Conservation (phyloP, 192 early-diverging fungal genomes). For the Gigaspora rosea region DNA sequence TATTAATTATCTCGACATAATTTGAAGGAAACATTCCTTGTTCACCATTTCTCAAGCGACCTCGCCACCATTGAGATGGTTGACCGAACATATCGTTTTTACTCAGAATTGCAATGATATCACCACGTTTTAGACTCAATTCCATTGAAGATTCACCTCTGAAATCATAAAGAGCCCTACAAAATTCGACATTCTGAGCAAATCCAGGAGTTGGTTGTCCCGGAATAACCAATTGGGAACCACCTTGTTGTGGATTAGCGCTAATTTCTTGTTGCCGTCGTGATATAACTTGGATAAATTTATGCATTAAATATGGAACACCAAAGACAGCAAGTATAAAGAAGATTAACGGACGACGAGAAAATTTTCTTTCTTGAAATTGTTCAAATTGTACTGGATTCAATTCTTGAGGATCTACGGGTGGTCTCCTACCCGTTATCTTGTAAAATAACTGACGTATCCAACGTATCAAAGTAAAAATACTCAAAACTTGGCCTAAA, state of each 20-base stretch:
- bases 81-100: slow-evolving; percentile 79
- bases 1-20: slow-evolving; percentile 89
- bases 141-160: slow-evolving; percentile 72
- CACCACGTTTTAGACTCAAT: slow-evolving; percentile 81
- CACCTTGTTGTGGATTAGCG: slow-evolving; percentile 36
- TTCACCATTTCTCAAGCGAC: slow-evolving; percentile 74
- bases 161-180: slow-evolving; percentile 89
- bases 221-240: slow-evolving; percentile 19
- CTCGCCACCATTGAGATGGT: slow-evolving; percentile 90
- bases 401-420: slow-evolving; percentile 72
- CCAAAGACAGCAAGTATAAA: slow-evolving; percentile 88
- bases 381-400: slow-evolving; percentile 73
- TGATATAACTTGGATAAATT: slow-evolving; percentile 76
- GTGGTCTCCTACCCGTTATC: slow-evolving; percentile 63
- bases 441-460: slow-evolving; percentile 67
- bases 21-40: slow-evolving; percentile 91
- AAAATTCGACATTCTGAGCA: slow-evolving; percentile 77
- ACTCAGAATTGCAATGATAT: slow-evolving; percentile 85
- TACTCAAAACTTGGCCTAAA: slow-evolving; percentile 80
- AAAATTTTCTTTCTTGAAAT: slow-evolving; percentile 62
- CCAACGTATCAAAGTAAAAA: slow-evolving; percentile 75
- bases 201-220: slow-evolving; percentile 24
- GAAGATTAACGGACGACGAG: slow-evolving; percentile 74
- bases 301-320: slow-evolving; percentile 90
- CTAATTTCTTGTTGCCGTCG: slow-evolving; percentile 41